phyloP scores from a whole-genome alignment of 2,329 filamentous ascomycete genomes.

The Aspergillus pseudoviridinutans region DNA sequence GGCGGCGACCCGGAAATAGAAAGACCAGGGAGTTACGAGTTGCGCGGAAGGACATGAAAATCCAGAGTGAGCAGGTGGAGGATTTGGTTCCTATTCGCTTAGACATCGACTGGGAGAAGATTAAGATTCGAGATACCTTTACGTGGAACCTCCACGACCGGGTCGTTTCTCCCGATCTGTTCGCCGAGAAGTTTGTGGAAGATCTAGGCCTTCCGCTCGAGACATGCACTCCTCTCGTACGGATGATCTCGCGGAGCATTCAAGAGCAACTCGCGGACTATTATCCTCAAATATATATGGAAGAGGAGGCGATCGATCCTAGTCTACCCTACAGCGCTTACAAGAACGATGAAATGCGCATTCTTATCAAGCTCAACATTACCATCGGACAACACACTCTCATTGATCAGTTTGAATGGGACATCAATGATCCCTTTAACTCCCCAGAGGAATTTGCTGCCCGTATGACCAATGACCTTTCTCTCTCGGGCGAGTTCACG shows the following conservation, averaged over 20 bases:
- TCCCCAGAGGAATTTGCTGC: constrained; percentile 91
- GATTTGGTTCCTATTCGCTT: constrained; percentile 86
- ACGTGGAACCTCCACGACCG: constrained; percentile 98
- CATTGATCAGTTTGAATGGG: constrained; percentile 98
- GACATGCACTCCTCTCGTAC: constrained; percentile 50
- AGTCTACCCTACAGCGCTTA: constrained; percentile 88
- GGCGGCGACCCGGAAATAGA: constrained; percentile 71
- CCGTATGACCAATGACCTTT: constrained; percentile 84
- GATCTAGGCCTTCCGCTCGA: constrained; percentile 75
- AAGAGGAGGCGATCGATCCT: constrained; percentile 86
- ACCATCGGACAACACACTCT: constrained; percentile 93
- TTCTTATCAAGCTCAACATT: constrained; percentile 93
- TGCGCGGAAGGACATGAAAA: constrained; percentile 72
- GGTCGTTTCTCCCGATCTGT: constrained; percentile 71
- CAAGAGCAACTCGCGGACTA: constrained; percentile 89
- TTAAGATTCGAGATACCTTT: constrained; percentile 93
- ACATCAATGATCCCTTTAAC: constrained; percentile 92
- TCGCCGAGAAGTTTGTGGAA: constrained; percentile 85
- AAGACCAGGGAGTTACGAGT: constrained; percentile 70
- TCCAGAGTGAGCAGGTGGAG: constrained; percentile 86
- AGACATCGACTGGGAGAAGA: constrained; percentile 92
- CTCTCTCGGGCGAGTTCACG: constrained; percentile 89
- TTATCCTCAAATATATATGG: constrained; percentile 84
- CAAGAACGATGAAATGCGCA: constrained; percentile 98
- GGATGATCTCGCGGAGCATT: constrained; percentile 67